A percentile compares a stretch with the other conserved stretches of the same genome.
Conservation (phyloP, 495 filamentous ascomycete genomes). For the Hyaloscypha finlandica region DNA sequence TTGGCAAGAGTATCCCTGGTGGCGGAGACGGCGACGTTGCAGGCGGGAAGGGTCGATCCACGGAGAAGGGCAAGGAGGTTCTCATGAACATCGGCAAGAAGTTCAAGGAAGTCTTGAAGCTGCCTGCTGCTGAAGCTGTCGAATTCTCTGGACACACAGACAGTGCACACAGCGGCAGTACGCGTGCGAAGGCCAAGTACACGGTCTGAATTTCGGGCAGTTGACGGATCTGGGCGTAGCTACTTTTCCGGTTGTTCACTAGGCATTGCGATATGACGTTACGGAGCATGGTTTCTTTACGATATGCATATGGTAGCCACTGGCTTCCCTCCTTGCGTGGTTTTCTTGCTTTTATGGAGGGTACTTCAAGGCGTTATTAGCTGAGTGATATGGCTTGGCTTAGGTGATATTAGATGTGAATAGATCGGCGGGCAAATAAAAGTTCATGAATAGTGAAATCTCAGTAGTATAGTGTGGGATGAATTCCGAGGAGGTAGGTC, state of each 20-base stretch:
- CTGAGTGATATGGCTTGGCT: constrained; percentile 7
- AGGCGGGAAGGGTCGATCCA: constrained; percentile 66
- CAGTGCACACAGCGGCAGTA: constrained; percentile 87
- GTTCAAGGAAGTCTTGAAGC: constrained; percentile 87
- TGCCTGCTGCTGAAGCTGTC: constrained; percentile 71
- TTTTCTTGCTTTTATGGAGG: not conserved
- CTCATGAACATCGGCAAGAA: constrained; percentile 78
- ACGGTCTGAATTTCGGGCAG: constrained; percentile 57
- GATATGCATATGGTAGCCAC: constrained; percentile 16
- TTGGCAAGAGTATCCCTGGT: constrained; percentile 76
- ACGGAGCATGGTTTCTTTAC: constrained; percentile 19
- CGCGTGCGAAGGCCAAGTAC: constrained; percentile 92
- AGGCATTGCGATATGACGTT: constrained; percentile 13
- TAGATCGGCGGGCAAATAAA: not conserved
- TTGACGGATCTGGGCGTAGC: not conserved
- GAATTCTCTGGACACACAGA: constrained; percentile 98
- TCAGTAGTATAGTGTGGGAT: not conserved
- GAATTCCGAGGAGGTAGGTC: not conserved
- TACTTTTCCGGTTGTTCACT: constrained; percentile 6
- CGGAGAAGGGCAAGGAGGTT: constrained; percentile 80
- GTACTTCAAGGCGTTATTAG: constrained; percentile 17
- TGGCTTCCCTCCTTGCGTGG: not conserved
- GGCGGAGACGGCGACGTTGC: constrained; percentile 70
- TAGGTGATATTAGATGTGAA: not conserved
- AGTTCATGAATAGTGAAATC: not conserved